Percentiles rank a stretch among this genome's conserved stretches.
Conservation (phyloP, 495 filamentous ascomycete genomes). For the Amphirosellinia nigrospora region DNA sequence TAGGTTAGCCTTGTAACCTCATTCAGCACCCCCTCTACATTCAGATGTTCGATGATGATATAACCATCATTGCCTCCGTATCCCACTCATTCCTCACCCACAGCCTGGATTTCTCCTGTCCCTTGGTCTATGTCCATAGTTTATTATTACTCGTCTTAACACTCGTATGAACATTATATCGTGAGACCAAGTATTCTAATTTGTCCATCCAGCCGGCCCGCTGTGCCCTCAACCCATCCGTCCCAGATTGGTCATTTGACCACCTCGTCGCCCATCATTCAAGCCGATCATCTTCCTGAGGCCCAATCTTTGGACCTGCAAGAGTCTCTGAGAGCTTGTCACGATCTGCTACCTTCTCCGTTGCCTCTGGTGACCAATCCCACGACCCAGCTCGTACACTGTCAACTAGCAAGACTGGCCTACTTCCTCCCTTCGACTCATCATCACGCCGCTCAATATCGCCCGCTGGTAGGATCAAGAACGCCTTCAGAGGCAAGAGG, state of each 20-base stretch:
- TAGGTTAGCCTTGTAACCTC: not conserved
- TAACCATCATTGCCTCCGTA: not conserved
- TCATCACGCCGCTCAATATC: constrained; percentile 52
- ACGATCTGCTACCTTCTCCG: constrained; percentile 34
- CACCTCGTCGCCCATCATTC: constrained; percentile 79
- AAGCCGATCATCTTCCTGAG: constrained; percentile 56
- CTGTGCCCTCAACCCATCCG: constrained; percentile 68
- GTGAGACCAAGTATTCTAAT: constrained; percentile 19
- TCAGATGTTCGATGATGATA: not conserved
- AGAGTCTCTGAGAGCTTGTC: constrained; percentile 32
- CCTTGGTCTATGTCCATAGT: not conserved
- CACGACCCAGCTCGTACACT: constrained; percentile 33
- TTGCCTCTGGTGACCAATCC: constrained; percentile 23
- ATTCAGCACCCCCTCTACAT: constrained; percentile 9
- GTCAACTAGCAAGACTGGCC: constrained; percentile 39
- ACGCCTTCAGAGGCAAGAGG: constrained; percentile 52
- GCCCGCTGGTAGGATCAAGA: constrained; percentile 51
- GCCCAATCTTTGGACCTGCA: constrained; percentile 38
- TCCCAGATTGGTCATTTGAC: constrained; percentile 84
- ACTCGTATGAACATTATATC: not conserved
- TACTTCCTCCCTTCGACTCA: constrained; percentile 42
- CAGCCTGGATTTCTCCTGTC: not conserved
- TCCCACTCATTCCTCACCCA: not conserved
- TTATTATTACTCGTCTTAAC: not conserved
- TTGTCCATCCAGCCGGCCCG: constrained; percentile 42